These are phyloP conservation scores for Aureobasidium sp. DNA, from an alignment of 2,329 filamentous ascomycete genomes.

Conservation along the genomic window DNA sequence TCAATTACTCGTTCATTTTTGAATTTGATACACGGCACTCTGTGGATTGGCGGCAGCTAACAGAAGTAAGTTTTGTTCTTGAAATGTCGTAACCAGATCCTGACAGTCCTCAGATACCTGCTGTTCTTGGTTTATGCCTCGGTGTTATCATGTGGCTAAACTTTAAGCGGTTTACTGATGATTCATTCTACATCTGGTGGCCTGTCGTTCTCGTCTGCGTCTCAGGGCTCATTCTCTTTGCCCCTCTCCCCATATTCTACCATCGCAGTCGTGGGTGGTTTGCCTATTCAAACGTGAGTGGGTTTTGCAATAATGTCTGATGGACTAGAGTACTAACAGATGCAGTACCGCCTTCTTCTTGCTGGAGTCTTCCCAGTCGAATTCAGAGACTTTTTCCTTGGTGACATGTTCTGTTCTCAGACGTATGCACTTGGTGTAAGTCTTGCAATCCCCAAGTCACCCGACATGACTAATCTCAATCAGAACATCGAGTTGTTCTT, in stretches of 20 bases:
- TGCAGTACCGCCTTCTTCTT: conserved; percentile 65
- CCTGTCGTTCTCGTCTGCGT: conserved; percentile 72
- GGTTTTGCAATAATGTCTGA: conserved; percentile 34
- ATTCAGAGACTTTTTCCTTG: conserved; percentile 94
- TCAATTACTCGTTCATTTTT: conserved; percentile 88
- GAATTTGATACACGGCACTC: conserved; percentile 84
- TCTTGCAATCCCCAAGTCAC: too few relatives aligned
- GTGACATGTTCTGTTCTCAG: conserved; percentile 94
- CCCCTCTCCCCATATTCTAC: conserved; percentile 65
- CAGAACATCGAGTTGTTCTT: conserved; percentile 91
- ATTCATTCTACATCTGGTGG: conserved; percentile 73
- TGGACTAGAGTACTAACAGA: conserved; percentile 27
- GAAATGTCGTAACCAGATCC: not conserved
- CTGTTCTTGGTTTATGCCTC: conserved; percentile 68
- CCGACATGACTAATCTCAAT: not conserved
- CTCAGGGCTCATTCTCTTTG: conserved; percentile 60
- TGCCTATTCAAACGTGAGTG: conserved; percentile 68
- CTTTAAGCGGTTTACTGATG: conserved; percentile 62
- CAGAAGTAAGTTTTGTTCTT: conserved; percentile 41
- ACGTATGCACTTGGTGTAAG: conserved; percentile 69
- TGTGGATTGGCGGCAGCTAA: conserved; percentile 82
- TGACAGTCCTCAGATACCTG: conserved; percentile 53
- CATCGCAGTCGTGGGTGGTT: conserved; percentile 78
- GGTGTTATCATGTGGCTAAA: conserved; percentile 86
- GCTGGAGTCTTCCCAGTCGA: conserved; percentile 89